Evolutionary conservation across 2,329 filamentous ascomycete species (phyloP).

Genomic region (Teratosphaeria destructans): DNA sequence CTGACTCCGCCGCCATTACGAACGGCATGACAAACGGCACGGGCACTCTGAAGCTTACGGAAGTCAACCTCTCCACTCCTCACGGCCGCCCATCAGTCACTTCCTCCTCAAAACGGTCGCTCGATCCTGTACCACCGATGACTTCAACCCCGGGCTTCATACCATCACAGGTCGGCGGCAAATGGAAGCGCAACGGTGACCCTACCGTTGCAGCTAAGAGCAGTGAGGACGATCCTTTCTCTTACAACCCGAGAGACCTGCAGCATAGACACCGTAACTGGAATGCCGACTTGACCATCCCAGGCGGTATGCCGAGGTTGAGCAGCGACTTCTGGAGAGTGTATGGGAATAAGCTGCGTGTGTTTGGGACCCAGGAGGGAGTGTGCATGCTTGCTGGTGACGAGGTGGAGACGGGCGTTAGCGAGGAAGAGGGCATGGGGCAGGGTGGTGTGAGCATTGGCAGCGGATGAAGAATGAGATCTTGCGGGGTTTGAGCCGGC

Average conservation of each 20-base stretch:
- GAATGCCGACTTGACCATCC: constrained; percentile 8
- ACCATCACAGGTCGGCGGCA: constrained; percentile 16
- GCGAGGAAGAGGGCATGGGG: neutral
- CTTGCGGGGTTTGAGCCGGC: neutral
- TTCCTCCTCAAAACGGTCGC: neutral
- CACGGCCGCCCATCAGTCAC: constrained; percentile 1
- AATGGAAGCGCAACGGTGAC: constrained; percentile 23
- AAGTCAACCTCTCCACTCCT: neutral
- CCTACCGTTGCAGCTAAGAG: constrained; percentile 12
- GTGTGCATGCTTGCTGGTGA: constrained; percentile 26
- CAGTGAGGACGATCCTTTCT: constrained; percentile 16
- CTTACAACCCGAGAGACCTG: constrained; percentile 14
- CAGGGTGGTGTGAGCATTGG: constrained; percentile 1
- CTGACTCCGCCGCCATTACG: neutral
- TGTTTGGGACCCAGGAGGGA: constrained; percentile 50
- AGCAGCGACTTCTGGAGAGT: constrained; percentile 45
- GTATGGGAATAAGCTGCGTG: constrained; percentile 49
- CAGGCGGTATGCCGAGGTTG: constrained; percentile 39
- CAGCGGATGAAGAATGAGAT: neutral
- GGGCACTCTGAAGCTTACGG: constrained; percentile 5
- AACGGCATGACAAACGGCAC: constrained; percentile 6
- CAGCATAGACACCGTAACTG: constrained; percentile 8
- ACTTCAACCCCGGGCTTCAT: constrained; percentile 11
- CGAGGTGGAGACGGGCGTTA: neutral
- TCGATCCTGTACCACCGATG: neutral